Evolutionary conservation across 768 basidiomycete species (phyloP), one percentile per base, ranked within the genome.

Genomic region (Psilocybe tampanensis): DNA sequence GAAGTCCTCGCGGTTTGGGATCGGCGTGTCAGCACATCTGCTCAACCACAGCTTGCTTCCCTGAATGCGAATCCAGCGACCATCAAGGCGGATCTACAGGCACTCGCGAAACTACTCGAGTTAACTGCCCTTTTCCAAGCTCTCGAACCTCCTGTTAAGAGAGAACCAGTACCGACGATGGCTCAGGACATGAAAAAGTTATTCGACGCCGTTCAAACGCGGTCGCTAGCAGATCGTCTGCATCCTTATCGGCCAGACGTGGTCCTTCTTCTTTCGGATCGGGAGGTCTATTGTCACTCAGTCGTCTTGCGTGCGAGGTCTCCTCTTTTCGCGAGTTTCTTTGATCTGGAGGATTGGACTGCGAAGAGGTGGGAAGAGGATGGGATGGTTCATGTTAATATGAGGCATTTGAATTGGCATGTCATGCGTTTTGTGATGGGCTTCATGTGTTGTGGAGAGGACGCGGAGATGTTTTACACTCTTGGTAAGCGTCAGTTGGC

Each of bases 1-100:
- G 82, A 86, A 39, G 70, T 95, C 1, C 75, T 92, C 11, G 86
- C 92, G 0, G 70, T 95, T 13, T 95, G 94, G 92, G 95, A 98
- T 68, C 77, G 79, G 12, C 84, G 94, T 15, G 78, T 98, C 17
- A 76, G 89, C 17, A 77, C 92, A 11, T 78, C 73, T 1, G 70
- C 89, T 2, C 74, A 77, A 23, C 66, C 64, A 4, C 71, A 77
- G 19, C 73, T 82, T n/a, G 55, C 66, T 7, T 56, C 45, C 15
- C 56, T 82, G 12, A 79, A 76, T 24, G 70, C 82, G 13, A 76
- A 78, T 15, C 71, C 80, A 3, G 59, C 64, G 0, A 74, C 75
- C 55, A 75, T 94, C 45, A 89, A 87, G 71, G 54, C 66, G 11
- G 90, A 97, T 59, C 74, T 98, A 0, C 76, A 76, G 49, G 64